These are phyloP conservation scores for Thalassiosira delicatula DNA, from an alignment of 352 stramenopile species.

Conservation along the genomic window DNA sequence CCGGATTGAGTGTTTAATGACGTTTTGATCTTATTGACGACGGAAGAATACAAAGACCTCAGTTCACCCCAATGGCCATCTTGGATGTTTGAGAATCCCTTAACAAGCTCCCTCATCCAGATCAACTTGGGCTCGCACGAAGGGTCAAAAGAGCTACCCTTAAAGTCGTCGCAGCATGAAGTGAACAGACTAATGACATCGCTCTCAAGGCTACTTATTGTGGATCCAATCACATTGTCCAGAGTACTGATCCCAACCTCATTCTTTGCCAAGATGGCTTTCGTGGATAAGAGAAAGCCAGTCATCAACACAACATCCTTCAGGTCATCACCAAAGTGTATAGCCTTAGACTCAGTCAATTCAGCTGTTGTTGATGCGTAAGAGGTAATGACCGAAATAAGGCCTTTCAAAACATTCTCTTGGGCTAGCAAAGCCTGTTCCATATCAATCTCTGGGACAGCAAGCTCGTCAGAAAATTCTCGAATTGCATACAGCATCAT, in stretches of 20 bases:
- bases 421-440: neutral
- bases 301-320: too few relatives aligned
- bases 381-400: conserved; percentile 6
- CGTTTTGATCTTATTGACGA: conserved; percentile 37
- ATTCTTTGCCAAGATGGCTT: neutral
- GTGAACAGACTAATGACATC: conserved; percentile 21
- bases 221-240: neutral
- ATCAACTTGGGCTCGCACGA: conserved; percentile 10
- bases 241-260: conserved; percentile 3
- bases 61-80: too few relatives aligned
- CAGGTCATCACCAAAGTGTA: conserved; percentile 35
- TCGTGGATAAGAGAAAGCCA: too few relatives aligned
- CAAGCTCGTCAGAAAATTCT: neutral
- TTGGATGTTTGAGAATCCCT: conserved; percentile 17
- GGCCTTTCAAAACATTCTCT: neutral
- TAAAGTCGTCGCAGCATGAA: conserved; percentile 26
- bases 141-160: conserved; percentile 6
- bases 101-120: conserved; percentile 42
- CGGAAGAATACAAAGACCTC: neutral
- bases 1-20: conserved; percentile 8
- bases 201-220: conserved; percentile 29
- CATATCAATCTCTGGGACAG: neutral
- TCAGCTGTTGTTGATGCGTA: conserved; percentile 19
- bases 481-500: neutral
- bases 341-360: conserved; percentile 17